These are phyloP conservation scores for Phialophora verrucosa DNA, from an alignment of 2,329 filamentous ascomycete species.

Conservation along the genomic window DNA sequence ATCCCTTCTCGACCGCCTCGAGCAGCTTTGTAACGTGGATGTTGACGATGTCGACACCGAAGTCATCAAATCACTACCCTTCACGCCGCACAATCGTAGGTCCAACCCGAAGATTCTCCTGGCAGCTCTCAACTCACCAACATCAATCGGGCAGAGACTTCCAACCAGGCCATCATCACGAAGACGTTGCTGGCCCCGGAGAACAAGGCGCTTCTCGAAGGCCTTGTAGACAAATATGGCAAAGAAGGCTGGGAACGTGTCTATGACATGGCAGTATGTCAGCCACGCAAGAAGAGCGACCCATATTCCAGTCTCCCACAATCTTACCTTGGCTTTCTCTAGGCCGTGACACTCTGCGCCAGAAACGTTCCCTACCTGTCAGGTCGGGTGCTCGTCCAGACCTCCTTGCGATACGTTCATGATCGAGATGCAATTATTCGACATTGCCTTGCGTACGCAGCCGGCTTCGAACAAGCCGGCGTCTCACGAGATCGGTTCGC, in stretches of 20 bases:
- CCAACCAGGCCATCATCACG: neutral
- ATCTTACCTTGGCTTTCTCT: neutral
- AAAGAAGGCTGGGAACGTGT: neutral
- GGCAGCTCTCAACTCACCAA: neutral
- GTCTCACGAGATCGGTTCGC: slow-evolving; percentile 21
- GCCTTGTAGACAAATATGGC: neutral
- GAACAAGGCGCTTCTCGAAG: neutral
- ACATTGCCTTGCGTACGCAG: neutral
- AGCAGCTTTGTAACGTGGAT: neutral
- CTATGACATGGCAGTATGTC: slow-evolving; percentile 1
- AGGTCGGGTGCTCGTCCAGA: neutral
- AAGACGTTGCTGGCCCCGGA: neutral
- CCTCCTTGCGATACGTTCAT: neutral
- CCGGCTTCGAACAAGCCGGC: slow-evolving; percentile 6
- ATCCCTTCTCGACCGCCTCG: neutral
- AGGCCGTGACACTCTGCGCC: neutral
- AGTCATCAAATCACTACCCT: neutral
- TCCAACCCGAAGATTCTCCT: neutral
- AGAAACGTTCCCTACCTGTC: neutral
- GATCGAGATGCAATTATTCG: neutral
- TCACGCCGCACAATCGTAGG: neutral
- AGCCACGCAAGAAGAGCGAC: neutral
- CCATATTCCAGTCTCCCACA: neutral
- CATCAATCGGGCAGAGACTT: neutral
- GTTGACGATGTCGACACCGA: neutral